Evolutionary conservation across 2,329 filamentous ascomycete genomes (phyloP).

Genomic region (Fusarium dlaminii): DNA sequence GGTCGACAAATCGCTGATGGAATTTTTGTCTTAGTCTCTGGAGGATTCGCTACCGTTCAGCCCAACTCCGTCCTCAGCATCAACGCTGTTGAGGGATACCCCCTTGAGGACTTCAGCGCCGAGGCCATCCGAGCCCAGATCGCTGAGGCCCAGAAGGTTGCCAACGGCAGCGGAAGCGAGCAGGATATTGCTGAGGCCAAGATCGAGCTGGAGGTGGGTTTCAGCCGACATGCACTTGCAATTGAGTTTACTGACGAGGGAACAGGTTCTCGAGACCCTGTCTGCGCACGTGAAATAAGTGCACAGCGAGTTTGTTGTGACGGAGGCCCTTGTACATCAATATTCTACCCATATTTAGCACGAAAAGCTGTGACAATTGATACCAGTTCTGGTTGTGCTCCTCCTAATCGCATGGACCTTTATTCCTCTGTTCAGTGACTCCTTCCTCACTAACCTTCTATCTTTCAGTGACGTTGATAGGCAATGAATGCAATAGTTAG

Average conservation of each 20-base stretch:
- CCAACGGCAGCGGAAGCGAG: slow-evolving; percentile 89
- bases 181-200: slow-evolving; percentile 98
- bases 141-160: slow-evolving; percentile 94
- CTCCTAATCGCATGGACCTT: slow-evolving; percentile 20
- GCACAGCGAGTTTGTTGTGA: slow-evolving; percentile 59
- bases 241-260: slow-evolving; percentile 49
- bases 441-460: slow-evolving; percentile 5
- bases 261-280: slow-evolving; percentile 82
- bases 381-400: slow-evolving; percentile 47
- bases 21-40: slow-evolving; percentile 74
- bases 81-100: slow-evolving; percentile 96
- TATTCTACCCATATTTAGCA: slow-evolving; percentile 49
- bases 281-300: slow-evolving; percentile 83
- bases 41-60: slow-evolving; percentile 96
- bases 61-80: slow-evolving; percentile 95
- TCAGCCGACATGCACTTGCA: not conserved
- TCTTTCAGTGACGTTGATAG: slow-evolving; percentile 9
- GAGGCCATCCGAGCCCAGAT: slow-evolving; percentile 92
- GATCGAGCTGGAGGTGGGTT: slow-evolving; percentile 91
- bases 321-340: slow-evolving; percentile 56
- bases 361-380: slow-evolving; percentile 49
- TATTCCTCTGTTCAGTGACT: slow-evolving; percentile 29
- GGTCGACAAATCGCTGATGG: slow-evolving; percentile 31
- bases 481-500: slow-evolving; percentile 7
- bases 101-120: slow-evolving; percentile 94